Base-by-base conservation (phyloP, 805 yeast genomes). In the Myxozyma melibiosi region DNA sequence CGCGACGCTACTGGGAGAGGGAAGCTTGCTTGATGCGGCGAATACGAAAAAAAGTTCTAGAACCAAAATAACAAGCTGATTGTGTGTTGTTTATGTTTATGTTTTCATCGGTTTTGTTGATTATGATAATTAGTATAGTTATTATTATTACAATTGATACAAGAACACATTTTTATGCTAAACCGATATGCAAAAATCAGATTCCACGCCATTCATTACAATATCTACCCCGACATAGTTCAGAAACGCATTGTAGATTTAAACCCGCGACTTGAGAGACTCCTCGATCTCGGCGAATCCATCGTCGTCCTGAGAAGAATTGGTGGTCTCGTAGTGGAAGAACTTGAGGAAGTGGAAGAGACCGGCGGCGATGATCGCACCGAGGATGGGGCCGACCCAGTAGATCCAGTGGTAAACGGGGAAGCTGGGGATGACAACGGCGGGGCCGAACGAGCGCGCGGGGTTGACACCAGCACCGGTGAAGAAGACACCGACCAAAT, bases 391-490 rank as follows among this genome's bases (percentile, higher is more conserved):
- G 53, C 96, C 96, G 56, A 89, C 83, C 94, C 95, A 88, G 80
- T 89, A 89, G 64, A 90, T 88, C 96, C 95, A 89, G 79, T 84
- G 90, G 76, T 89, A 89, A 68, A 68, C 71, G 34, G 96, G 95
- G 84, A 90, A 90, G 22, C 81, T 77, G 55, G 72, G 77, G 53
- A 81, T 80, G 58, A 90, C 95, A 59, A 88, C 76, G 70, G 84
- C 80, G 51, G 96, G 95, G 69, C 96, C 96, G 55, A 89, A 80
- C 33, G 88, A 77, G 78, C 96, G 84, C 44, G 96, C 96, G 56
- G 96, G 96, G 80, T 89, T 89, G 69, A 88, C 78, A 71, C 96
- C 96, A 38, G 96, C 95, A 71, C 96, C 96, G 49, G 96, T 87
- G 77, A 81, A 86, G 80, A 80, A 86, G 55, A 90, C 88, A 70